Conservation (phyloP, 2,329 filamentous ascomycete genomes). For the Fusarium dimerum region DNA sequence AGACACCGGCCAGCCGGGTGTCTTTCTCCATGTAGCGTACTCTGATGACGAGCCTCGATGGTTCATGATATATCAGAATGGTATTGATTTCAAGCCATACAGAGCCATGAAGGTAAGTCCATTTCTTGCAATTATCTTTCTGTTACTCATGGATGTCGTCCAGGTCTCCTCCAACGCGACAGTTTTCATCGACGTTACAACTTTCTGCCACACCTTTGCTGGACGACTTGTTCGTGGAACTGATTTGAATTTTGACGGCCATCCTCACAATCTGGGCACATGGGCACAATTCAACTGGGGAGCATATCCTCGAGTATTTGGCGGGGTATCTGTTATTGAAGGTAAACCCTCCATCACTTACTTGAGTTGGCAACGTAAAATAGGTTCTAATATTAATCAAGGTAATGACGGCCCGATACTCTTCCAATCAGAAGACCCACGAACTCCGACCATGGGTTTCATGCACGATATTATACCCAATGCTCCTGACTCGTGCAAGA, state of each 20-base stretch:
- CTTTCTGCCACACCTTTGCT: conserved; percentile 11
- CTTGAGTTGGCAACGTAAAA: not conserved
- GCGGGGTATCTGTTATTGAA: conserved; percentile 23
- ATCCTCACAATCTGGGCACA: conserved; percentile 20
- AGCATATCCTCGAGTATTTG: conserved; percentile 14
- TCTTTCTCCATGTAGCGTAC: conserved; percentile 8
- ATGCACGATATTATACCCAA: conserved; percentile 7
- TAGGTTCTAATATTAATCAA: not conserved
- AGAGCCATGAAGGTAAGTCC: conserved; percentile 16
- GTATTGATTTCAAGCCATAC: conserved; percentile 21
- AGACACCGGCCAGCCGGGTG: conserved; percentile 17
- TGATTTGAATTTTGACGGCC: conserved; percentile 12
- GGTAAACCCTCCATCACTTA: not conserved
- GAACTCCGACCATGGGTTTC: conserved; percentile 13
- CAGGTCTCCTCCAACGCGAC: conserved; percentile 17
- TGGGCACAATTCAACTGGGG: conserved; percentile 21
- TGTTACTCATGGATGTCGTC: not conserved
- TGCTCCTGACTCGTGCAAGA: conserved; percentile 12
- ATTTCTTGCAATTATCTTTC: accelerated
- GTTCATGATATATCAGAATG: conserved; percentile 25
- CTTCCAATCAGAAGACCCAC: conserved; percentile 13
- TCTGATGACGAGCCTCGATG: conserved; percentile 7
- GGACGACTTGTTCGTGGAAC: conserved; percentile 20
- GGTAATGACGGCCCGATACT: conserved; percentile 20
- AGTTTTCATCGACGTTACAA: conserved; percentile 17